Evolutionary conservation across 73 alveolate species (phyloP).

Genomic region (Durusdinium trenchii): DNA sequence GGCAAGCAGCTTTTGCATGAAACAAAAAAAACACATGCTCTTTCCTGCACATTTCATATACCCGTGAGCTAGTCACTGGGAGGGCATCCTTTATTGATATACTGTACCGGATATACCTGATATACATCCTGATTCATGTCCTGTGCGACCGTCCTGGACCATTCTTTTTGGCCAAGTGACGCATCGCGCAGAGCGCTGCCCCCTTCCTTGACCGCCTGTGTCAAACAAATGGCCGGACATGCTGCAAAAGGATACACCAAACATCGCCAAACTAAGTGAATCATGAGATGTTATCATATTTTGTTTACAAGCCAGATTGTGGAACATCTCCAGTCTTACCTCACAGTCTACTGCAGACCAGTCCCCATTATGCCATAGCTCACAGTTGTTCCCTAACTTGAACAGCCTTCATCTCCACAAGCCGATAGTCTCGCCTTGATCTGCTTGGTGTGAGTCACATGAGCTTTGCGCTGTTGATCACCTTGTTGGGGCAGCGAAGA

Average conservation of each 20-base stretch:
- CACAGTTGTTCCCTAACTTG: neutral
- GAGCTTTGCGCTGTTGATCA: slow-evolving; percentile 83
- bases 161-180: neutral
- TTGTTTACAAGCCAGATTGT: neutral
- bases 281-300: neutral
- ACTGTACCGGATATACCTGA: too few relatives aligned
- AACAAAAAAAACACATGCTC: too few relatives aligned
- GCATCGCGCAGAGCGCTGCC: slow-evolving; percentile 78
- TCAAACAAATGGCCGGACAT: neutral
- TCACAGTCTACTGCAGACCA: too few relatives aligned
- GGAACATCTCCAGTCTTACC: too few relatives aligned
- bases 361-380: neutral
- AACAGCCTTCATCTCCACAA: neutral
- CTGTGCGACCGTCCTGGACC: neutral
- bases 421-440: slow-evolving; percentile 46
- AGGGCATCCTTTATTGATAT: too few relatives aligned
- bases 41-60: too few relatives aligned
- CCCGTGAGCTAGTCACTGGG: too few relatives aligned
- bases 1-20: too few relatives aligned
- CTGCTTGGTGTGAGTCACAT: slow-evolving; percentile 70
- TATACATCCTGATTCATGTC: too few relatives aligned
- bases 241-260: neutral
- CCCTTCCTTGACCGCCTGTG: slow-evolving; percentile 70
- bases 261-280: neutral
- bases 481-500: neutral